Conservation (phyloP, 495 filamentous ascomycete species). For the Oidiodendron maius region DNA sequence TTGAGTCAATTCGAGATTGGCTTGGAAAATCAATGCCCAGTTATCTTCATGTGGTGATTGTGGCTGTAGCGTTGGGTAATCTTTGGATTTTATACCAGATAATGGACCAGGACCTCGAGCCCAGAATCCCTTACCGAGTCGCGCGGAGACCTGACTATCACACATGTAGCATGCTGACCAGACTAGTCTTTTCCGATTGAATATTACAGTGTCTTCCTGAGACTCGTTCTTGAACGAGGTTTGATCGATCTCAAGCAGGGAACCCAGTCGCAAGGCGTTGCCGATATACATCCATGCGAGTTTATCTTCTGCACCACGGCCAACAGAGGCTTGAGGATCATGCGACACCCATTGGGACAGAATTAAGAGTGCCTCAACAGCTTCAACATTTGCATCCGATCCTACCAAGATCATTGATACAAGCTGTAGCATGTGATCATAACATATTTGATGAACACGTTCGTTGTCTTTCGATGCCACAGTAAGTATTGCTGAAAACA, state of each 20-base stretch:
- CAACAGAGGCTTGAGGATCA: slow-evolving; percentile 41
- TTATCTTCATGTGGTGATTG: slow-evolving; percentile 57
- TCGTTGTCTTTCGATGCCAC: slow-evolving; percentile 57
- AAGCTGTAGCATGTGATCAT: slow-evolving; percentile 56
- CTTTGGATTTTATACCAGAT: slow-evolving; percentile 49
- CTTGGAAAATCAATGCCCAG: slow-evolving; percentile 52
- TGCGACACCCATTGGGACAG: slow-evolving; percentile 63
- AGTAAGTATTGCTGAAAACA: slow-evolving; percentile 57
- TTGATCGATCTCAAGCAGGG: too few relatives aligned
- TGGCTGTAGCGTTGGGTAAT: slow-evolving; percentile 57
- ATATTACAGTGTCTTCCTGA: too few relatives aligned
- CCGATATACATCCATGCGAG: too few relatives aligned
- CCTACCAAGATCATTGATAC: slow-evolving; percentile 56
- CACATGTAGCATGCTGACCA: slow-evolving; percentile 54
- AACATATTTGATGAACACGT: slow-evolving; percentile 52
- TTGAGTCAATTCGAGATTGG: slow-evolving; percentile 53
- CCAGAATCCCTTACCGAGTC: slow-evolving; percentile 58
- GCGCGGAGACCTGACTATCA: slow-evolving; percentile 54
- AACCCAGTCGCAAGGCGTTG: too few relatives aligned
- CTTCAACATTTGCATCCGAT: slow-evolving; percentile 53
- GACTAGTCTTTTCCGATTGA: slow-evolving; percentile 47
- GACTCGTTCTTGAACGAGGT: too few relatives aligned
- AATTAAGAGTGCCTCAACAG: slow-evolving; percentile 58
- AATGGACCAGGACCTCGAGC: slow-evolving; percentile 54
- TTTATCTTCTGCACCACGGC: too few relatives aligned